Conservation (phyloP, 2,329 filamentous ascomycete genomes). For the Fusarium secorum region DNA sequence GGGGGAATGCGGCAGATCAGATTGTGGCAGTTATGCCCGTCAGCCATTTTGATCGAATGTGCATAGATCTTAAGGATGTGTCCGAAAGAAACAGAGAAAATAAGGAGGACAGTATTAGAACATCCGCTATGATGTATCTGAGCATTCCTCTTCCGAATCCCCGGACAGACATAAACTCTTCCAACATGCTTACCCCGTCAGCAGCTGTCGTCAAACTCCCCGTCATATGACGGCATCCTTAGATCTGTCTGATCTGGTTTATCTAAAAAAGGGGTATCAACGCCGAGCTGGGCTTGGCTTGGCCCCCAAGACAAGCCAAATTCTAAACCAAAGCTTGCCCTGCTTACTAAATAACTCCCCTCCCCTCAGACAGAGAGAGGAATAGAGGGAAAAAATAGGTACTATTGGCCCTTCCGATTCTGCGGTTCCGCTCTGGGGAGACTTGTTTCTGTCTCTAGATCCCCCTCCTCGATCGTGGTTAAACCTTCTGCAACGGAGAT, state of each 20-base stretch:
- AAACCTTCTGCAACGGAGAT: constrained; percentile 15
- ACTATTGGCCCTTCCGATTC: not conserved
- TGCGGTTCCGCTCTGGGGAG: constrained; percentile 32
- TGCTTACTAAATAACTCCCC: not conserved
- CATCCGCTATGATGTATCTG: not conserved
- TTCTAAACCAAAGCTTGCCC: constrained; percentile 4
- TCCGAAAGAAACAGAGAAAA: not conserved
- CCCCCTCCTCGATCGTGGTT: constrained; percentile 1
- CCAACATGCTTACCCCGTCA: not conserved
- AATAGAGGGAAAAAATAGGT: not conserved
- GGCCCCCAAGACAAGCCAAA: constrained; percentile 4
- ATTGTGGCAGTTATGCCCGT: constrained; percentile 25
- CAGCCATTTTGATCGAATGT: not conserved
- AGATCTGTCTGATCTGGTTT: constrained; percentile 32
- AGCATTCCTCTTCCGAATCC: not conserved
- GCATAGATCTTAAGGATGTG: not conserved
- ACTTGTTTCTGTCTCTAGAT: constrained; percentile 3
- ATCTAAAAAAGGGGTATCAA: constrained; percentile 28
- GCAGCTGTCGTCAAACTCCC: constrained; percentile 26
- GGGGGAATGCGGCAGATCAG: constrained; percentile 30
- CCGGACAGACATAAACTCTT: not conserved
- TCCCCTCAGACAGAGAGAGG: not conserved
- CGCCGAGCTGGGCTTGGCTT: not conserved
- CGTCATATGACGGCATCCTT: constrained; percentile 34
- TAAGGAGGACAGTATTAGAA: not conserved